phyloP scores from a whole-genome alignment of 169 alveolate species.

The Plasmodium inui region DNA sequence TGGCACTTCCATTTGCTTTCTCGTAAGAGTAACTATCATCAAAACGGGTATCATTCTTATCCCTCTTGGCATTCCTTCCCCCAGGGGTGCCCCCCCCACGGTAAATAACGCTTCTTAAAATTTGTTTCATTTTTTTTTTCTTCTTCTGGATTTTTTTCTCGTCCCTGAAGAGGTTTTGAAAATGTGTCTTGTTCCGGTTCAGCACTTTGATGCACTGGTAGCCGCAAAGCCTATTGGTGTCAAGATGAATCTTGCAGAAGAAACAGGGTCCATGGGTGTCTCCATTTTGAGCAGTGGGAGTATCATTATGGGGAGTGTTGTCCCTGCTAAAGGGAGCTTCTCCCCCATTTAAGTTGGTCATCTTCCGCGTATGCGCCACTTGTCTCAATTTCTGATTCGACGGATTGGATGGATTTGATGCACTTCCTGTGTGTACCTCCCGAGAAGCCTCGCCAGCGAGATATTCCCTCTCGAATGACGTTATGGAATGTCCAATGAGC shows the following conservation, averaged over 20 bases:
- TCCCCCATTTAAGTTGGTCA: background rate
- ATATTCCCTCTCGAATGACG: background rate
- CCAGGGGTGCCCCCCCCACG: no score
- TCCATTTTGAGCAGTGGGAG: background rate
- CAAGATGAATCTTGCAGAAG: constrained; percentile 27
- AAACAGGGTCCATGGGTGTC: background rate
- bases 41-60: background rate
- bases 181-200: constrained; percentile 9
- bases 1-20: background rate
- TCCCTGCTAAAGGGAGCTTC: background rate
- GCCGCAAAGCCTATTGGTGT: background rate
- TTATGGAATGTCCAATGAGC: background rate
- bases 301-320: no score
- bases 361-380: background rate
- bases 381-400: background rate
- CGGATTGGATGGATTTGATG: no score
- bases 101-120: background rate
- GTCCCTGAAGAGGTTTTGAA: constrained; percentile 32
- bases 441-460: background rate
- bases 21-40: background rate
- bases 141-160: constrained; percentile 25
- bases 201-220: constrained; percentile 30
- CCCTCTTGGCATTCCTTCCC: background rate
- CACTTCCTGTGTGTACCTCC: no score
- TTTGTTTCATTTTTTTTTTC: constrained; percentile 18